Percentiles rank a stretch among this genome's conserved stretches.
Conservation (phyloP, 2,329 filamentous ascomycete genomes). For the Verticillium nubilum region DNA sequence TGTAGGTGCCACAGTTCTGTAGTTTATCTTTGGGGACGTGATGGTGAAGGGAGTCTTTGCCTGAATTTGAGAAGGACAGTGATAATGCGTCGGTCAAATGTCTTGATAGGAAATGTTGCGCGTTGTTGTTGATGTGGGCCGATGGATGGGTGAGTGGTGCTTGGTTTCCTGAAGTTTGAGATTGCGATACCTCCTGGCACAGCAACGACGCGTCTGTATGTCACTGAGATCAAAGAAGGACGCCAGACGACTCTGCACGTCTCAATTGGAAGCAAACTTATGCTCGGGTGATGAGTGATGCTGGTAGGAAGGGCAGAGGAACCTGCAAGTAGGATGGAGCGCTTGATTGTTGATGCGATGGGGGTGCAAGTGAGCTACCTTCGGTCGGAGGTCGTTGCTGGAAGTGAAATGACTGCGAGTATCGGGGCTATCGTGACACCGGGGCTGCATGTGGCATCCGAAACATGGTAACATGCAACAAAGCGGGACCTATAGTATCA, state of each 20-base stretch:
- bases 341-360: not conserved
- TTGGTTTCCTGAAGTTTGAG: not conserved
- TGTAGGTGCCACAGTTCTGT: not conserved
- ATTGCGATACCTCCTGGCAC: not conserved
- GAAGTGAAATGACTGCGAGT: not conserved
- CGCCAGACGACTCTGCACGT: not conserved
- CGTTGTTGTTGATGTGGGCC: not conserved
- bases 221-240: not conserved
- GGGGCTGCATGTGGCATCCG: not conserved
- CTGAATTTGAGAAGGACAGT: not conserved
- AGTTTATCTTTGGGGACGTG: not conserved
- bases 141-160: not conserved
- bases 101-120: not conserved
- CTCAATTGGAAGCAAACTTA: not conserved
- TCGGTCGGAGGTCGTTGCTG: not conserved
- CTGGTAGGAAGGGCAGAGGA: not conserved
- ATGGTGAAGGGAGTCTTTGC: not conserved
- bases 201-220: not conserved
- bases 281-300: not conserved
- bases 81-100: not conserved
- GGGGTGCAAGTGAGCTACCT: not conserved
- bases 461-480: not conserved
- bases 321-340: not conserved
- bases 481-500: not conserved
- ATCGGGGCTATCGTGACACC: not conserved